These are phyloP conservation scores for Fomitiporia mediterranea DNA, from an alignment of 1,284 basidiomycete genomes.

Conservation along the genomic window DNA sequence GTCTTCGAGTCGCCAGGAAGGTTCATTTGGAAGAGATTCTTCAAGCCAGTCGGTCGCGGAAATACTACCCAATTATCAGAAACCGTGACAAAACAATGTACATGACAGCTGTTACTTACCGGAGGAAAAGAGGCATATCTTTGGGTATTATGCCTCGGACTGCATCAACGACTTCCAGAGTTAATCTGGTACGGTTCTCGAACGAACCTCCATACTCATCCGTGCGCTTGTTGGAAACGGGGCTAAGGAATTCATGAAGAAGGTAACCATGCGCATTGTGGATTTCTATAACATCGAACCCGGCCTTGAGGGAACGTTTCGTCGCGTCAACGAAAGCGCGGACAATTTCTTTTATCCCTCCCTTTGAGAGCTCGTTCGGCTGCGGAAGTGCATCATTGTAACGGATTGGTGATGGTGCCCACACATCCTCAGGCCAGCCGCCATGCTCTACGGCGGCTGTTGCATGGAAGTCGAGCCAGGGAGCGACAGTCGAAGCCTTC, in stretches of 20 bases:
- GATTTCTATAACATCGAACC: constrained; percentile 54
- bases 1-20: constrained; percentile 53
- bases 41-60: constrained; percentile 57
- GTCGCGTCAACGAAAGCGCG: constrained; percentile 44
- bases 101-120: constrained; percentile 37
- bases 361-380: constrained; percentile 48
- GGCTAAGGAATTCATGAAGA: constrained; percentile 38
- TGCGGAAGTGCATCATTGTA: constrained; percentile 46
- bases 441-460: constrained; percentile 29
- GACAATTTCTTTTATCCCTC: constrained; percentile 45
- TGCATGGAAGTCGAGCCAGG: constrained; percentile 35
- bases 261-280: constrained; percentile 49
- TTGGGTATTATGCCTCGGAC: constrained; percentile 38
- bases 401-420: constrained; percentile 42
- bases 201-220: constrained; percentile 53
- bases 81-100: constrained; percentile 25
- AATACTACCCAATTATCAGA: constrained; percentile 37
- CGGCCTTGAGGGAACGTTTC: constrained; percentile 37
- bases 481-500: constrained; percentile 48
- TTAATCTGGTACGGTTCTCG: constrained; percentile 48
- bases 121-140: constrained; percentile 44
- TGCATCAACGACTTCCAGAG: constrained; percentile 41
- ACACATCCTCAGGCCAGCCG: constrained; percentile 43
- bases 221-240: constrained; percentile 46
- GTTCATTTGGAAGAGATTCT: constrained; percentile 39